Conservation (phyloP, 768 basidiomycete species). For the Tulasnella sp. region DNA sequence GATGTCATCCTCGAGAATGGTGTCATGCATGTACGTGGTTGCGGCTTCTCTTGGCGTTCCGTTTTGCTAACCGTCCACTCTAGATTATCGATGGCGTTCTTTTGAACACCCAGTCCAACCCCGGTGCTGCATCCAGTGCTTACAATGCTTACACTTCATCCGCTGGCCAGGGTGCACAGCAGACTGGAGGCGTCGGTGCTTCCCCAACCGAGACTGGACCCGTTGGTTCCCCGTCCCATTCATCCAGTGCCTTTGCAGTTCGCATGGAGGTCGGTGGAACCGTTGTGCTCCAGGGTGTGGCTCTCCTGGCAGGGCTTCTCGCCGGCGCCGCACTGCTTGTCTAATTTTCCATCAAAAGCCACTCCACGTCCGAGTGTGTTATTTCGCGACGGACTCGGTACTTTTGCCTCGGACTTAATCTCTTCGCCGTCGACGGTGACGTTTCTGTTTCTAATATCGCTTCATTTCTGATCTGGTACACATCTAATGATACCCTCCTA, state of each 20-base stretch:
- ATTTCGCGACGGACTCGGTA: too few species aligned
- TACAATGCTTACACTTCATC: constrained; percentile 26
- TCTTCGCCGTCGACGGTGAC: too few species aligned
- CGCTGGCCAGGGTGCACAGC: constrained; percentile 22
- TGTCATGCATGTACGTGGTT: constrained; percentile 39
- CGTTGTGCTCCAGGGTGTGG: background rate
- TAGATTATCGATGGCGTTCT: constrained; percentile 41
- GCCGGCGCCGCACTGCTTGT: constrained; percentile 4
- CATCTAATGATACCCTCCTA: too few species aligned
- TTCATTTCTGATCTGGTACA: too few species aligned
- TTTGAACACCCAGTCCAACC: constrained; percentile 33
- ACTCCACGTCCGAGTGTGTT: too few species aligned
- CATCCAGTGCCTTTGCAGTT: background rate
- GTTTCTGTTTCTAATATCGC: too few species aligned
- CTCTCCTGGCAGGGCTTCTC: background rate
- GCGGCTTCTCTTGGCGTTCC: background rate
- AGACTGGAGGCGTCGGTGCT: constrained; percentile 34
- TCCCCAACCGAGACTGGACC: constrained; percentile 16
- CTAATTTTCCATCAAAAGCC: too few species aligned
- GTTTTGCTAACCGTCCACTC: background rate
- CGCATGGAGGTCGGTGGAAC: background rate
- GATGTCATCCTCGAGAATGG: constrained; percentile 56
- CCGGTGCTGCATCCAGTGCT: constrained; percentile 37
- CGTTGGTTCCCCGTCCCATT: background rate
- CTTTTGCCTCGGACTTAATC: too few species aligned